Percentiles rank a stretch among this genome's conserved stretches.
Conservation (phyloP, 768 basidiomycete species). For the Multifurca ochricompacta region DNA sequence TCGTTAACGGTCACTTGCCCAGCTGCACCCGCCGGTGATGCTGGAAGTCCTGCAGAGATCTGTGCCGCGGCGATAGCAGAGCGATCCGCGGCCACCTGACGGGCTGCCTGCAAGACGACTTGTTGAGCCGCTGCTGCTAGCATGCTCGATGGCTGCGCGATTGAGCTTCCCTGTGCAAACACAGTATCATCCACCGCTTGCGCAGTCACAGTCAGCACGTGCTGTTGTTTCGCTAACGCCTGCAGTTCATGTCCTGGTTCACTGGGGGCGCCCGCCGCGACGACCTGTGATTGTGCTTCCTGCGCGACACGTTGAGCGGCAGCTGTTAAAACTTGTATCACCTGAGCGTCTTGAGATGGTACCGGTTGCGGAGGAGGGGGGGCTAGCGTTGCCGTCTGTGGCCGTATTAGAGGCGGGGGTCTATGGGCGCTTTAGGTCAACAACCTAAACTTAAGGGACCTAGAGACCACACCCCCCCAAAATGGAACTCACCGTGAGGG, state of each 20-base stretch:
- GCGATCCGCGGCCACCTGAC: constrained; percentile 47
- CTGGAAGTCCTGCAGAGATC: constrained; percentile 34
- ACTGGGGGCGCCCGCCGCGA: constrained; percentile 41
- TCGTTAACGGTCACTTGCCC: constrained; percentile 48
- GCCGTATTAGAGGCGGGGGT: constrained; percentile 25
- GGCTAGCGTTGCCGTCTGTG: constrained; percentile 25
- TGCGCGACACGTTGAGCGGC: constrained; percentile 74
- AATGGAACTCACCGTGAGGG: constrained; percentile 25
- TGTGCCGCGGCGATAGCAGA: constrained; percentile 36
- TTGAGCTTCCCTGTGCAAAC: constrained; percentile 36
- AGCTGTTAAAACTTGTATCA: constrained; percentile 68
- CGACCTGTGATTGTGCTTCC: constrained; percentile 61
- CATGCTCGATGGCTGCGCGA: constrained; percentile 41
- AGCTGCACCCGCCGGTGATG: constrained; percentile 25
- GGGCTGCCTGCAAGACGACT: constrained; percentile 71
- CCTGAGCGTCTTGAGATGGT: constrained; percentile 52
- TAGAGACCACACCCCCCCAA: no score
- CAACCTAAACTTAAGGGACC: constrained; percentile 20
- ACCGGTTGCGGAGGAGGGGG: constrained; percentile 28
- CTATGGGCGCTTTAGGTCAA: constrained; percentile 2
- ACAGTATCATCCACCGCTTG: constrained; percentile 68
- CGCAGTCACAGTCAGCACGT: constrained; percentile 64
- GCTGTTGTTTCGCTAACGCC: constrained; percentile 72
- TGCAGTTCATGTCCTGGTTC: constrained; percentile 44
- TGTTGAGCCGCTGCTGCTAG: constrained; percentile 74